Base-by-base conservation (phyloP, 495 filamentous ascomycete genomes). In the Aspergillus biplanus region DNA sequence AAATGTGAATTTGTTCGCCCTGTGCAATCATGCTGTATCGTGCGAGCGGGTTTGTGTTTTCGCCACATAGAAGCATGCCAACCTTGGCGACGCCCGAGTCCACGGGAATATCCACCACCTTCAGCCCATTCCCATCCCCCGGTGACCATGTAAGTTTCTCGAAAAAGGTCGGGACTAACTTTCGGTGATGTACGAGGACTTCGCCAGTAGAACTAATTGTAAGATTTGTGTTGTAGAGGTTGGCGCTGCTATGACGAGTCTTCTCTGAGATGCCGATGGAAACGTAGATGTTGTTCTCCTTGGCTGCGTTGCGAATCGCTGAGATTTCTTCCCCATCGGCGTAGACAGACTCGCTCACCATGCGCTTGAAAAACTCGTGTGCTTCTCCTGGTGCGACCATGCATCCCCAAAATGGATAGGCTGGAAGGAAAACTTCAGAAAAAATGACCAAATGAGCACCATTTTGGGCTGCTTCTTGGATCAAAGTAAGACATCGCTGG, bases 1-100 rank as follows among this genome's bases (percentile, higher is more conserved):
- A 75, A 33, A 78, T 71, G 55, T 76, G 66, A 15, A 68, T 64
- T 35, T 68, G 57, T 54, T 71, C 65, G 9, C 58, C 52, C 63
- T 68, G 68, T 12, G 66, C 65, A 27, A 68, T 71, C 4, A 77
- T 31, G 7, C 70, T 47, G 59, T 71, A 76, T 15, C 63, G 56
- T 1, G 71, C 72, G 2, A 78, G 63, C 5, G 74, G 74, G 34
- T 79, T 79, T 0, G 74, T 75, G 33, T 79, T 79, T 65, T 79
- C 76, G 34, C 75, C 74, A 54, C 75, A 78, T 48, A 78, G 75
- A 21, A 79, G 66, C 7, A 44, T 50, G 5, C 74, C 74, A 37
- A 78, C 58, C 42, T 62, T 68, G 15, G 72, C 75, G 35, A 61
- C 58, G 4, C 16, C 6, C 0, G 71, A 74, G 8, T 39, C 37